phyloP scores from a whole-genome alignment of 441 rosid species.

The Euphorbia neoarborescens region DNA sequence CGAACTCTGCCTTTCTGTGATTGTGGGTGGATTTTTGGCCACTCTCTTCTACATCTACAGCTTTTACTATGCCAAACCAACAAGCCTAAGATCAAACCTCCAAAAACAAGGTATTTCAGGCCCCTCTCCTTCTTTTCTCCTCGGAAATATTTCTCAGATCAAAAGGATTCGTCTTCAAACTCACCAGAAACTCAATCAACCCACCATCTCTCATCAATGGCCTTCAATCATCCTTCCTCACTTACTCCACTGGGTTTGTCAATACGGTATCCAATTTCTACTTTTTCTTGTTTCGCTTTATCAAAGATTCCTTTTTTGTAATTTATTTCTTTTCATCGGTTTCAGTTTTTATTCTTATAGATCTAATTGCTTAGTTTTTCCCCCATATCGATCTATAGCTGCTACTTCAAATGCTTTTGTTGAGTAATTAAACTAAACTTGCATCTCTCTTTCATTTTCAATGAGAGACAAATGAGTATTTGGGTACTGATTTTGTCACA shows the following conservation, averaged over 20 bases:
- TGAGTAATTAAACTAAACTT: too few species aligned
- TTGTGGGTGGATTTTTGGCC: slow-evolving; percentile 6
- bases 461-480: too few species aligned
- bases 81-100: slow-evolving; percentile 22
- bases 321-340: too few species aligned
- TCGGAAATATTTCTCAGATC: slow-evolving; percentile 38
- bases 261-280: slow-evolving; percentile 26
- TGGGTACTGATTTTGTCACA: slow-evolving; percentile 13
- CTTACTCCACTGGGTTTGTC: slow-evolving; percentile 24
- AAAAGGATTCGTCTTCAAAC: slow-evolving; percentile 15
- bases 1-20: background rate
- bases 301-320: too few species aligned
- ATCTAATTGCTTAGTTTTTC: too few species aligned
- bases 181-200: background rate
- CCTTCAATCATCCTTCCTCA: slow-evolving; percentile 26
- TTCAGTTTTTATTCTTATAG: too few species aligned
- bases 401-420: background rate
- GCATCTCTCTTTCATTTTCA: too few species aligned
- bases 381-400: background rate
- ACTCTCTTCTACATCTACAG: slow-evolving; percentile 15
- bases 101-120: slow-evolving; percentile 36
- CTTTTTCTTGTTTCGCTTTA: background rate
- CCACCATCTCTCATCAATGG: slow-evolving; percentile 30
- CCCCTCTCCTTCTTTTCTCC: slow-evolving; percentile 33
- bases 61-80: slow-evolving; percentile 23